phyloP scores from a whole-genome alignment of 495 filamentous ascomycete species.

The Tirmania nivea region DNA sequence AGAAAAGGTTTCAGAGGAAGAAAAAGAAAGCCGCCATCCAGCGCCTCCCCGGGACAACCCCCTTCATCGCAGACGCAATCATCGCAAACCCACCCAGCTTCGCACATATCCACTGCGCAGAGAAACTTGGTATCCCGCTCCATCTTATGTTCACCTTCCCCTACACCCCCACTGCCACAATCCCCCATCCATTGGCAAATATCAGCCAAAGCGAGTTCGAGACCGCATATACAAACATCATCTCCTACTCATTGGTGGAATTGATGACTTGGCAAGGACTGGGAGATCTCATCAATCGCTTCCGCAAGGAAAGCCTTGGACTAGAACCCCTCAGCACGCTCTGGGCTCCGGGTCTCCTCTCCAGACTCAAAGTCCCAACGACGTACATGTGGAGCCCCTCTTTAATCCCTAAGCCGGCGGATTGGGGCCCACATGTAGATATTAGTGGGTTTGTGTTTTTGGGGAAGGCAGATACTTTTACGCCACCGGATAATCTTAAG shows the following conservation, averaged over 20 bases:
- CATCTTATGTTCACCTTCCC: conserved; percentile 48
- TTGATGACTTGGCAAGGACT: conserved; percentile 42
- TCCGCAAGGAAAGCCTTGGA: conserved; percentile 34
- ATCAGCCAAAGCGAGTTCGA: conserved; percentile 41
- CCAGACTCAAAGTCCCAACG: conserved; percentile 37
- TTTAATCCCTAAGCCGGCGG: conserved; percentile 40
- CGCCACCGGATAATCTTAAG: conserved; percentile 31
- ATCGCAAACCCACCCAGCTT: conserved; percentile 49
- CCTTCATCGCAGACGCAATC: conserved; percentile 51
- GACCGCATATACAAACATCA: conserved; percentile 44
- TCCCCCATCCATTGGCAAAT: conserved; percentile 52
- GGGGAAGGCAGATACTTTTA: conserved; percentile 36
- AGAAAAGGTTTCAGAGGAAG: background rate
- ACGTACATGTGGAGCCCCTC: conserved; percentile 44
- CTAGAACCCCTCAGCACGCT: conserved; percentile 39
- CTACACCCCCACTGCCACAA: conserved; percentile 44
- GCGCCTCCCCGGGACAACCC: conserved; percentile 7
- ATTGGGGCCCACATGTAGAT: conserved; percentile 41
- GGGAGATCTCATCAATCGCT: conserved; percentile 45
- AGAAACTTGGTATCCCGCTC: conserved; percentile 39
- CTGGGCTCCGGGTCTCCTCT: conserved; percentile 43
- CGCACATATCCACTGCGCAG: conserved; percentile 43
- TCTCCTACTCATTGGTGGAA: conserved; percentile 49
- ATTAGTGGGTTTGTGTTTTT: conserved; percentile 46
- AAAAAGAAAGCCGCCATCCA: background rate